These are phyloP conservation scores for Nakaseomyces delphensis DNA, from an alignment of 1,139 yeast genomes.

Conservation along the genomic window DNA sequence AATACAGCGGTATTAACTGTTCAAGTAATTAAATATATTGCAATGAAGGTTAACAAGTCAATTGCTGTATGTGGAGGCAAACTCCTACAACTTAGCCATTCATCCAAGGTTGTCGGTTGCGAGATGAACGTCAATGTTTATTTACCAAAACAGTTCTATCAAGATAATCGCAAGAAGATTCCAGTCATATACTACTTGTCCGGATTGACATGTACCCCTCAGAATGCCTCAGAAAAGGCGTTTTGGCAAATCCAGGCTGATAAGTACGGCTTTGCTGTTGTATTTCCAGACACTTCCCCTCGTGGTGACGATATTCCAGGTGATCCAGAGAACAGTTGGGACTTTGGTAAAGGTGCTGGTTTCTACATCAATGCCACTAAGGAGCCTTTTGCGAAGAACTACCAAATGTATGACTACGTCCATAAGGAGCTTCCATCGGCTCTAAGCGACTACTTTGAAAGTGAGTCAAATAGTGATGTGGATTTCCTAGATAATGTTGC, in stretches of 20 bases:
- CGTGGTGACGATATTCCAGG: constrained; percentile 85
- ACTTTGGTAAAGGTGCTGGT: constrained; percentile 93
- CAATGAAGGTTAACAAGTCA: constrained; percentile 25
- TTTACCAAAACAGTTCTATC: constrained; percentile 51
- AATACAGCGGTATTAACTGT: neutral
- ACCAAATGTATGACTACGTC: constrained; percentile 80
- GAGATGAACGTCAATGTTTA: constrained; percentile 78
- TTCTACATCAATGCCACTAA: constrained; percentile 80
- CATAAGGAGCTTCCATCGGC: constrained; percentile 56
- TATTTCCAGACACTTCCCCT: constrained; percentile 96
- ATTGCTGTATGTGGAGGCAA: constrained; percentile 70
- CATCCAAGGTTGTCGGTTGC: constrained; percentile 56
- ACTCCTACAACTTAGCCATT: constrained; percentile 65
- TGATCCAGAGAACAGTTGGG: constrained; percentile 83
- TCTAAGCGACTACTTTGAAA: constrained; percentile 36
- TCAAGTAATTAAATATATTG: neutral
- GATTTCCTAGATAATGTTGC: constrained; percentile 45
- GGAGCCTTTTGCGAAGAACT: constrained; percentile 62
- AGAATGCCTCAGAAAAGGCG: constrained; percentile 93
- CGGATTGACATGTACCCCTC: constrained; percentile 89
- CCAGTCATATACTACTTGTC: constrained; percentile 79
- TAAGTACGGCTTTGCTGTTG: constrained; percentile 74
- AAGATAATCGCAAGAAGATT: constrained; percentile 28
- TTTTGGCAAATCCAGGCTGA: constrained; percentile 76
- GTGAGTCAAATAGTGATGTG: constrained; percentile 35